Conservation (phyloP, 345 rosid species). For the Eucalyptus pauciflora region DNA sequence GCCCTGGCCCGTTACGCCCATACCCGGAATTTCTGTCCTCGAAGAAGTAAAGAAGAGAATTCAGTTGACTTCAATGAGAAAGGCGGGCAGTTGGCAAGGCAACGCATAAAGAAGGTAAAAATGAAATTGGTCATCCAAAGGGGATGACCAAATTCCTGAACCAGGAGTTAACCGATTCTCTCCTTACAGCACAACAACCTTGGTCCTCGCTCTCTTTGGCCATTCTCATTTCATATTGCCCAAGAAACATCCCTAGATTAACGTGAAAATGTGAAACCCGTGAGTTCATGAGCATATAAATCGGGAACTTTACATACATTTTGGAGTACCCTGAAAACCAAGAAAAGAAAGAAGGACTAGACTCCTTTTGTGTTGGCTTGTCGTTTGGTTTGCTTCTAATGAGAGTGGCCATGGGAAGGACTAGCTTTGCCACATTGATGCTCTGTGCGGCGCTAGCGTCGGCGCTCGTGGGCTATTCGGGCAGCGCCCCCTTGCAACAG, state of each 20-base stretch:
- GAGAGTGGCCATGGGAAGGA: constrained; percentile 2
- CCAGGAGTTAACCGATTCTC: neutral
- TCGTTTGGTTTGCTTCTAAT: neutral
- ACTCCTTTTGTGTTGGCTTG: neutral
- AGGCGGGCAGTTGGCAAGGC: neutral
- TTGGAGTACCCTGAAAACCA: neutral
- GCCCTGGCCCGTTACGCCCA: neutral
- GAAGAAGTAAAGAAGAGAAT: neutral
- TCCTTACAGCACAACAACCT: neutral
- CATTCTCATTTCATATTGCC: neutral
- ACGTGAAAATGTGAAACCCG: neutral
- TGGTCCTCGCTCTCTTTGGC: neutral
- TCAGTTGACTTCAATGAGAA: neutral
- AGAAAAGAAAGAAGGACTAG: neutral
- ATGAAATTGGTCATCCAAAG: neutral
- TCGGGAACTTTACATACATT: neutral
- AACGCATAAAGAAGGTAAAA: neutral
- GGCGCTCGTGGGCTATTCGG: neutral
- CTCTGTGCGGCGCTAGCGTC: neutral
- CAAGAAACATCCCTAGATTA: neutral
- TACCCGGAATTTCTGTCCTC: neutral
- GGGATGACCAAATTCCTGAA: neutral
- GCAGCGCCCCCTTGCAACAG: neutral
- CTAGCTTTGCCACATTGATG: neutral
- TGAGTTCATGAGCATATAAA: neutral